phyloP scores from a whole-genome alignment of 139 green algal genomes.

The Chlorella ohadii region DNA sequence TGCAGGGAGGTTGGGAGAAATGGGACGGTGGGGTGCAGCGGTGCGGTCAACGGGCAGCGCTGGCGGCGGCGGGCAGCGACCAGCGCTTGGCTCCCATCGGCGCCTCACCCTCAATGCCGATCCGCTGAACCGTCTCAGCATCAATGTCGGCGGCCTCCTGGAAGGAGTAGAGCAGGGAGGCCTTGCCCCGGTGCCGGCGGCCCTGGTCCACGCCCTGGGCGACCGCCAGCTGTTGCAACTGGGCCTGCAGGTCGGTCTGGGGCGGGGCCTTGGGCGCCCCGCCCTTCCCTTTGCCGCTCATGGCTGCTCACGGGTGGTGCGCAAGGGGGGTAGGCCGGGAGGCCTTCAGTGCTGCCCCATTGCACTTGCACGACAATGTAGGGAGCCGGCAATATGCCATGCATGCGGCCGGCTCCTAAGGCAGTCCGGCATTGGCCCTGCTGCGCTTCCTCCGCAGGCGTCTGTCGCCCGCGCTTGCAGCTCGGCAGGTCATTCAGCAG shows the following conservation, averaged over 20 bases:
- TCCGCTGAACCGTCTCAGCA: constrained; percentile 47
- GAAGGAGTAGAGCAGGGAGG: constrained; percentile 67
- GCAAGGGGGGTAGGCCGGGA: too few species aligned
- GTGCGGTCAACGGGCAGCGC: neutral
- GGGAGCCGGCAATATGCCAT: neutral
- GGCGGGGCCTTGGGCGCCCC: neutral
- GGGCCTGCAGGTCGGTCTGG: constrained; percentile 35
- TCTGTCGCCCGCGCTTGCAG: too few species aligned
- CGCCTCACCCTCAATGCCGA: constrained; percentile 53
- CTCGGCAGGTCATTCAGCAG: too few species aligned
- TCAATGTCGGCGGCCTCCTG: constrained; percentile 70
- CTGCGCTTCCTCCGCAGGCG: too few species aligned
- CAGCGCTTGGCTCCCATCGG: neutral
- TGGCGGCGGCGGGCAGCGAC: neutral
- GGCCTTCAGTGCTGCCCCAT: neutral
- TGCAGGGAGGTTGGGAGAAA: constrained; percentile 39
- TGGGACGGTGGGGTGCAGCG: too few species aligned
- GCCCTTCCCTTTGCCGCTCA: neutral
- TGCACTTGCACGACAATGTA: neutral
- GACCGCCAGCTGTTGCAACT: constrained; percentile 50
- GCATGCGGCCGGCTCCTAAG: neutral
- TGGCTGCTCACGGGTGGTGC: neutral
- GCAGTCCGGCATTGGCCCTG: too few species aligned
- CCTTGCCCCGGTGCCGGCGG: constrained; percentile 47
- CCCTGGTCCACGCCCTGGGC: constrained; percentile 17